Evolutionary conservation across 78 protist species (phyloP).

Genomic region (Emiliania huxleyi): DNA sequence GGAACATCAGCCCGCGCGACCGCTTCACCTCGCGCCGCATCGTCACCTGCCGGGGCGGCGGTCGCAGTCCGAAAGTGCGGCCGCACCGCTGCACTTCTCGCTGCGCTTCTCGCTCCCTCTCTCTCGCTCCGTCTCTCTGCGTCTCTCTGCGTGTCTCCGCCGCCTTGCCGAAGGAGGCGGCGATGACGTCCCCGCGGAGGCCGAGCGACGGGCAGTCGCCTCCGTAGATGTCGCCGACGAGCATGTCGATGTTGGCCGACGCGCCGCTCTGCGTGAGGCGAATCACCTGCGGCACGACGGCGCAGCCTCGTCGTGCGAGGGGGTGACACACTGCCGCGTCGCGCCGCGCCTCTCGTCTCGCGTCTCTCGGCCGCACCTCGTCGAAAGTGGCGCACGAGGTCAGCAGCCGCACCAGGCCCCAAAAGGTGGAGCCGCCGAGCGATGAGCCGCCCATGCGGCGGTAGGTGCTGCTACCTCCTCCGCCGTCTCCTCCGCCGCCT

Average conservation of each 20-base stretch:
- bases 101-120: too few species aligned
- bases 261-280: neutral
- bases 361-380: too few species aligned
- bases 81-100: too few species aligned
- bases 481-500: neutral
- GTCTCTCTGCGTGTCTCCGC: too few species aligned
- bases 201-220: slow-evolving; percentile 70
- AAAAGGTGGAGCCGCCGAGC: slow-evolving; percentile 19
- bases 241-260: slow-evolving; percentile 75
- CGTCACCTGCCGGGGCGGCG: neutral
- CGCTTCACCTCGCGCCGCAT: neutral
- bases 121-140: too few species aligned
- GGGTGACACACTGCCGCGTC: too few species aligned
- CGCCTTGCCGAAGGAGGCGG: slow-evolving; percentile 63
- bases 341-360: too few species aligned
- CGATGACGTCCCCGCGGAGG: slow-evolving; percentile 60
- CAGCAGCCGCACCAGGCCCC: neutral
- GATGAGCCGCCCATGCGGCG: slow-evolving; percentile 17
- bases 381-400: neutral
- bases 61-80: too few species aligned
- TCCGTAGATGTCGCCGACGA: slow-evolving; percentile 97
- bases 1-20: neutral
- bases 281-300: neutral
- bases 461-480: neutral
- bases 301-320: too few species aligned